Base-by-base conservation (phyloP, 2,329 filamentous ascomycete species). In the Capronia americana region DNA sequence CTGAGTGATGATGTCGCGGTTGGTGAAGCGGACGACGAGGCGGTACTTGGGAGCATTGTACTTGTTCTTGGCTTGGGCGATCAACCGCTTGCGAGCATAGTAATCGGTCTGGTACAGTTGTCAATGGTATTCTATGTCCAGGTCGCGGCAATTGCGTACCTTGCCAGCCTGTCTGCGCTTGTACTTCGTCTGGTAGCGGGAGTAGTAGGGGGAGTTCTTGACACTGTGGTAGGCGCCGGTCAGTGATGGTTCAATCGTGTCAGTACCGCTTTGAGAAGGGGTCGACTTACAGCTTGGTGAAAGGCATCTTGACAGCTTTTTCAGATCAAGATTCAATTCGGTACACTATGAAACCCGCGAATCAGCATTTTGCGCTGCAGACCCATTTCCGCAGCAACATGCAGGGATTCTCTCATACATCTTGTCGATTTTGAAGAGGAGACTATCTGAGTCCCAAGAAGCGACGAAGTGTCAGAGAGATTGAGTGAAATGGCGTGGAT, bases 301-400 rank as follows among this genome's bases (percentile, higher is more conserved):
- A 94, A 84, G 87, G 80, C 71, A 73, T 71, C 26, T 62, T 64
- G 62, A 26, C 63, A 62, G 58, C 62, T 65, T 71, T 46, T 23
- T 44, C 54, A 32, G 50, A 50, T 48, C 71, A 72, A 74, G 71
- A 74, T 58, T 50, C 44, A 56, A 38, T 30, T 51, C 48, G 66
- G 57, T 64, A 62, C 56, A 66, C 68, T 73, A 65, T 69, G 80
- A 78, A 81, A 83, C 83, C 85, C 86, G 83, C 89, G 92, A 97
- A 92, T 97, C 93, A 97, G 94, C 94, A 97, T 97, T 97, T 97
- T 89, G 88, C 93, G 93, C 93, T 97, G 97, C 93, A 97, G 93
- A 84, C 82, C 64, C 83, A 83, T 69, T 74, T 91, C 92, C 93
- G 94, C 97, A 97, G 93, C 93, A 96, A 92, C 92, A 97, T 97